Evolutionary conservation across 2,329 filamentous ascomycete genomes (phyloP), one percentile per base, ranked within the genome.

Genomic region (Bretziella fagacearum): DNA sequence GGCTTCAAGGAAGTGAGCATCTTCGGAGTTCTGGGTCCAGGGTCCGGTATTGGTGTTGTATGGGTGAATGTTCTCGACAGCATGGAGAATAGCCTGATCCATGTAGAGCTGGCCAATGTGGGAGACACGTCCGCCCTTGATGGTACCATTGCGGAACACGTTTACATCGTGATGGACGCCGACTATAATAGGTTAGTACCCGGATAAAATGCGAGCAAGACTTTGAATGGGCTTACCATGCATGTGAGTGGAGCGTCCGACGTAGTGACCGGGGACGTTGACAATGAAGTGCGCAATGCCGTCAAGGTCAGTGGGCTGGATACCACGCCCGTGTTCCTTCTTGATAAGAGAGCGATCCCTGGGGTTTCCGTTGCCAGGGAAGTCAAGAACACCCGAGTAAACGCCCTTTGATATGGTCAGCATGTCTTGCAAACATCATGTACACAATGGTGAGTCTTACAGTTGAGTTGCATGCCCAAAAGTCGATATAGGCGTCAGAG

Each of bases 21-120:
- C 76, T 0, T 71, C 62, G 2, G 59, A 60, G 55, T 79, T 79
- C 30, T 56, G 60, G 2, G 68, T 76, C 26, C 69, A 48, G 0
- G 57, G 53, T 53, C 68, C 64, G 0, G 59, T 64, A 57, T 72
- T 73, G 47, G 56, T 57, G 33, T 54, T 57, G 57, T 73, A 73
- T 1, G 74, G 73, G 2, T 59, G 55, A 0, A 61, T 60, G 15
- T 59, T 55, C 50, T 76, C 70, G 40, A 78, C 71, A 18, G 62
- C 56, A 3, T 58, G 51, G 51, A 75, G 67, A 27, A 80, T 66
- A 46, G 65, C 63, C 55, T 78, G 70, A 58, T 78, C 73, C 56
- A 77, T 74, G 62, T 76, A 80, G 47, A 76, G 59, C 58, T 81
- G 75, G n/a, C 76, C 75, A 25, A 79, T 67, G 58, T 80, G 73